Percentiles rank a stretch among this genome's conserved stretches.
Conservation (phyloP, 2,329 filamentous ascomycete genomes). For the Penicillium sp. region DNA sequence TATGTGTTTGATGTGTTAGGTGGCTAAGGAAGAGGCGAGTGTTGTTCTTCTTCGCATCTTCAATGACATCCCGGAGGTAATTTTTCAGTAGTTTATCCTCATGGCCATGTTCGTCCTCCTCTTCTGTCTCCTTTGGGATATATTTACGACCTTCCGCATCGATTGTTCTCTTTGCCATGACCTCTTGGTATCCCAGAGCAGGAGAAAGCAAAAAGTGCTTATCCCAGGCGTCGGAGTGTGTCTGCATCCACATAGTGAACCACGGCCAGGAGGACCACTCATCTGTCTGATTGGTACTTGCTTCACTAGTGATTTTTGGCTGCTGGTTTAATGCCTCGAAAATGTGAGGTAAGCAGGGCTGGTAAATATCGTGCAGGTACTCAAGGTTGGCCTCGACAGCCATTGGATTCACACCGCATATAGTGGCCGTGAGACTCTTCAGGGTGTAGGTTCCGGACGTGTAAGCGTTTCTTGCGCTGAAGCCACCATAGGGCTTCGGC, state of each 20-base stretch:
- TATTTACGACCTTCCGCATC: slow-evolving; percentile 19
- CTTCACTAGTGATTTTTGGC: slow-evolving; percentile 11
- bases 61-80: slow-evolving; percentile 28
- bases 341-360: slow-evolving; percentile 44
- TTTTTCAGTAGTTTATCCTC: slow-evolving; percentile 22
- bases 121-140: slow-evolving; percentile 16
- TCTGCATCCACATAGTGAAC: slow-evolving; percentile 30
- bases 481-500: slow-evolving; percentile 36
- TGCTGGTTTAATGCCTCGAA: slow-evolving; percentile 21
- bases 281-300: slow-evolving; percentile 1
- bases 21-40: slow-evolving; percentile 30
- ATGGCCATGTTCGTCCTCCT: slow-evolving; percentile 26
- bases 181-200: slow-evolving; percentile 24
- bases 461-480: slow-evolving; percentile 41
- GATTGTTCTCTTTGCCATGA: slow-evolving; percentile 19
- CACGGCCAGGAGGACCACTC: slow-evolving; percentile 29
- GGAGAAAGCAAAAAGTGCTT: slow-evolving; percentile 26
- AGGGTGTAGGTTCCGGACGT: slow-evolving; percentile 45
- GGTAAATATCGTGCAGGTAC: slow-evolving; percentile 42
- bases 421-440: slow-evolving; percentile 43
- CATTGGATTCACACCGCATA: slow-evolving; percentile 43
- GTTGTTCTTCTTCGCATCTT: slow-evolving; percentile 25
- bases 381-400: slow-evolving; percentile 45
- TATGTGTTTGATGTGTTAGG: slow-evolving; percentile 30
- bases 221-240: slow-evolving; percentile 29